Conservation (phyloP, 441 rosid genomes). For the Croton setiger region DNA sequence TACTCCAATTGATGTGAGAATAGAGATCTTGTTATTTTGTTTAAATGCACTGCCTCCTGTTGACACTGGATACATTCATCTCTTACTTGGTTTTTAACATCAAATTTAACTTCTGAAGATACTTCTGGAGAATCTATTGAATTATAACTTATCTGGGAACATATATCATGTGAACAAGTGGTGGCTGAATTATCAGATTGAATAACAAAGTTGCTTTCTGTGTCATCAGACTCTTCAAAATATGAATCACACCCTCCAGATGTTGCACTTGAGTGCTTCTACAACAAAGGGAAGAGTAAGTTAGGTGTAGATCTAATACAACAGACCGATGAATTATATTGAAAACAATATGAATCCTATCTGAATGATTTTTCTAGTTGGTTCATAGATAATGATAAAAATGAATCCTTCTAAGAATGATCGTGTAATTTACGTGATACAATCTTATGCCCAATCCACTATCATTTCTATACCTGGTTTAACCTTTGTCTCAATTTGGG, state of each 20-base stretch:
- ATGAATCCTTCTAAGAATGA: background rate
- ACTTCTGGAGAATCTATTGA: slow-evolving; percentile 14
- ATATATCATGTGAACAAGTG: slow-evolving; percentile 10
- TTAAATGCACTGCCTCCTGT: slow-evolving; percentile 11
- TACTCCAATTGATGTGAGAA: slow-evolving; percentile 15
- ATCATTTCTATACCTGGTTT: slow-evolving; percentile 17
- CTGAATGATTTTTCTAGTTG: background rate
- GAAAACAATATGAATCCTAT: background rate
- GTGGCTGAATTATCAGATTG: slow-evolving; percentile 18
- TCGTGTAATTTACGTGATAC: background rate
- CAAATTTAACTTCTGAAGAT: slow-evolving; percentile 8
- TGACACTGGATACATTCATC: slow-evolving; percentile 7
- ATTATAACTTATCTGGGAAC: slow-evolving; percentile 7
- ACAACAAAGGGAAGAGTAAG: background rate
- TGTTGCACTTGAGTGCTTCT: slow-evolving; percentile 18
- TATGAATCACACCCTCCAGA: slow-evolving; percentile 6
- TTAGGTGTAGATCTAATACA: slow-evolving; percentile 3
- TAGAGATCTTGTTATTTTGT: slow-evolving; percentile 10
- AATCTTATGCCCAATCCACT: background rate
- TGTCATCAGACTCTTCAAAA: slow-evolving; percentile 24
- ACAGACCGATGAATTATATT: background rate
- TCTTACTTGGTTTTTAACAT: slow-evolving; percentile 8
- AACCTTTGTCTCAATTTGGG: slow-evolving; percentile 5
- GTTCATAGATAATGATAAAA: background rate
- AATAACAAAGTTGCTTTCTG: slow-evolving; percentile 17